A percentile compares a stretch with the other conserved stretches of the same genome.
Conservation (phyloP, 2,329 filamentous ascomycete genomes). For the Alternaria dauci region DNA sequence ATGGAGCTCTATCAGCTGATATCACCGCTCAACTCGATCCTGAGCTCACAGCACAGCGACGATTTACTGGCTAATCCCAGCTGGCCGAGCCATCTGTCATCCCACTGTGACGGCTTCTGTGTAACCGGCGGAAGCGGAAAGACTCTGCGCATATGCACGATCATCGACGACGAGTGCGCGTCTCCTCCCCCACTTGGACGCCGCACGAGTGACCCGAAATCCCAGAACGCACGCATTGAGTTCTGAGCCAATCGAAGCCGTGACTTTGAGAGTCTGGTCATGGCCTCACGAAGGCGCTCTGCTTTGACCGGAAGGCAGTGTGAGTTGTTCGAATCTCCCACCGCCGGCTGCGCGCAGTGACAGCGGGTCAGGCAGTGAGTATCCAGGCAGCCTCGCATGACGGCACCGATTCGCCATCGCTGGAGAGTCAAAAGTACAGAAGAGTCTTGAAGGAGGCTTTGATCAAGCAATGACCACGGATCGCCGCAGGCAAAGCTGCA, state of each 20-base stretch:
- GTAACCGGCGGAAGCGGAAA: conserved; percentile 35
- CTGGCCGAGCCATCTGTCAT: conserved; percentile 22
- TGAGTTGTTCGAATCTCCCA: conserved; percentile 43
- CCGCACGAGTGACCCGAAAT: conserved; percentile 24
- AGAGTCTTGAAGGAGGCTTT: conserved; percentile 10
- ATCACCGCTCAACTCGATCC: background rate
- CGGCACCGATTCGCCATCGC: conserved; percentile 15
- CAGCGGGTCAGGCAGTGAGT: conserved; percentile 22
- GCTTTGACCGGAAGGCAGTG: conserved; percentile 26
- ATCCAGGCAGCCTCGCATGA: conserved; percentile 21
- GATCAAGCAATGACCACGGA: conserved; percentile 23
- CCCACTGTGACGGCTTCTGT: conserved; percentile 31
- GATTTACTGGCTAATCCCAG: conserved; percentile 6
- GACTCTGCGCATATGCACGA: conserved; percentile 11
- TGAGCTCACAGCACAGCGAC: conserved; percentile 1
- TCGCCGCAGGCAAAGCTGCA: conserved; percentile 30
- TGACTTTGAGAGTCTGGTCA: conserved; percentile 1
- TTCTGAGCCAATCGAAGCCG: conserved; percentile 16
- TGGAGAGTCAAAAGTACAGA: conserved; percentile 25
- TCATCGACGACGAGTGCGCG: conserved; percentile 13
- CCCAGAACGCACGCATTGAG: conserved; percentile 14
- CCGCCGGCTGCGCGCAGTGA: conserved; percentile 39
- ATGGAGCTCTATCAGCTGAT: background rate
- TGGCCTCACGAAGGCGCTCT: conserved; percentile 12
- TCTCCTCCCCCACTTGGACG: conserved; percentile 16